Conservation (phyloP, 2,329 filamentous ascomycete species). For the Phaeosphaeria sp. region DNA sequence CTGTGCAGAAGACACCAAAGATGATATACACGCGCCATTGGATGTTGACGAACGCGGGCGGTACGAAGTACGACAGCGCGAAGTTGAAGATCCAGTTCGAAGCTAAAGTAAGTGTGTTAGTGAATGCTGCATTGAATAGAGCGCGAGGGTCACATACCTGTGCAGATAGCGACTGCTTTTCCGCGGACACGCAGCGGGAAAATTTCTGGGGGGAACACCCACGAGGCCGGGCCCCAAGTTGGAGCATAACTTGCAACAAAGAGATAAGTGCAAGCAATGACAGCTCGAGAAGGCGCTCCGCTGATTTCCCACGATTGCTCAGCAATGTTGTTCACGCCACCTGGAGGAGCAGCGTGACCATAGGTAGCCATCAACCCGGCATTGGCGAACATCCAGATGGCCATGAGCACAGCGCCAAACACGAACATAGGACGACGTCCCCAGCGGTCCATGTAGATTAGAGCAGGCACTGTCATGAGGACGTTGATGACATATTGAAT, state of each 20-base stretch:
- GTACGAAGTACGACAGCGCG: conserved; percentile 62
- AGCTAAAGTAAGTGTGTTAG: conserved; percentile 38
- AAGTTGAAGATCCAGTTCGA: conserved; percentile 67
- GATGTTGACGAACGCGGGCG: conserved; percentile 65
- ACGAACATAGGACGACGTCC: conserved; percentile 74
- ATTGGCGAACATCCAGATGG: conserved; percentile 66
- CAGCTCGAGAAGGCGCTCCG: conserved; percentile 51
- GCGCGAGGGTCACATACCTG: conserved; percentile 34
- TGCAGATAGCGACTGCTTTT: conserved; percentile 68
- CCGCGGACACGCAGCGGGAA: conserved; percentile 68
- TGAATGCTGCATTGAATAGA: no score
- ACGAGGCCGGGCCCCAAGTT: conserved; percentile 66
- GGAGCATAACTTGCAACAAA: conserved; percentile 74
- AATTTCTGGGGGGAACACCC: conserved; percentile 67
- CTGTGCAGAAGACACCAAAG: conserved; percentile 74
- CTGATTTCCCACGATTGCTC: conserved; percentile 52
- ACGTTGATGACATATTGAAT: conserved; percentile 84
- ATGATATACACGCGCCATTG: conserved; percentile 72
- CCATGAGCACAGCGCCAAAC: conserved; percentile 70
- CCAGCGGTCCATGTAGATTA: conserved; percentile 77
- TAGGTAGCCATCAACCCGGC: conserved; percentile 67
- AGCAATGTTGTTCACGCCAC: conserved; percentile 49
- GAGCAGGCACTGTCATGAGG: conserved; percentile 75
- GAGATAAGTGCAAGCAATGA: conserved; percentile 74
- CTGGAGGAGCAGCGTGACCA: conserved; percentile 53